A percentile compares a stretch with the other conserved stretches of the same genome.
phyloP scores from a whole-genome alignment of 1,284 basidiomycete genomes.

The Gomphus bonarii region DNA sequence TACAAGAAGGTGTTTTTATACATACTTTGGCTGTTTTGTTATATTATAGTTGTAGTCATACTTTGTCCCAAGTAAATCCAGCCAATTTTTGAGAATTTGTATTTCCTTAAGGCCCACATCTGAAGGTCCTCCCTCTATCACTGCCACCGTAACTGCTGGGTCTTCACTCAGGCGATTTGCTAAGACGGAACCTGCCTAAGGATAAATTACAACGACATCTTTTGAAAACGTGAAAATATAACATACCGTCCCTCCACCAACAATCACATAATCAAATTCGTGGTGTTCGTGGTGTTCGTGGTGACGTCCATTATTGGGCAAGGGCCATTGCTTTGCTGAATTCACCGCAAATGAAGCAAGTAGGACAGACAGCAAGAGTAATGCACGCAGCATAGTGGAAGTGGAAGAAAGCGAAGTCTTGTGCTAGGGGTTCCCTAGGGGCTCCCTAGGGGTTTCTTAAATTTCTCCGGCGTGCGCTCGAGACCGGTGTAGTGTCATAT shows the following conservation, averaged over 20 bases:
- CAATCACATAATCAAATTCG: constrained; percentile 1
- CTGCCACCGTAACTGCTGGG: constrained; percentile 14
- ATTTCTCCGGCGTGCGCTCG: background rate
- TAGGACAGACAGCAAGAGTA: background rate
- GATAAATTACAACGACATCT: background rate
- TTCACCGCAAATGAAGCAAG: background rate
- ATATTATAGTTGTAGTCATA: background rate
- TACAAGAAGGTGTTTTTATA: background rate
- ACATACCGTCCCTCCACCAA: background rate
- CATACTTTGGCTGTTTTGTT: background rate
- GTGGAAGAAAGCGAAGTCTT: background rate
- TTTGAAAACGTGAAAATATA: background rate
- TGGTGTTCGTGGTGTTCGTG: no score
- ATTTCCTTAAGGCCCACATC: background rate
- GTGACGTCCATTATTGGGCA: no score
- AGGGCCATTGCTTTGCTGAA: background rate
- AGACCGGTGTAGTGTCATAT: background rate
- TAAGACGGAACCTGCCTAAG: constrained; percentile 17
- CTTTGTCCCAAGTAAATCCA: background rate
- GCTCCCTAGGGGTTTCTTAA: no score
- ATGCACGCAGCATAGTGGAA: background rate
- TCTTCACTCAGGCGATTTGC: constrained; percentile 21
- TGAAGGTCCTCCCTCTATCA: constrained; percentile 20
- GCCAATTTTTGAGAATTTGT: background rate
- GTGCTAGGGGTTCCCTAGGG: no score